These are phyloP conservation scores for Teunomyces tritomae DNA, from an alignment of 805 yeast genomes.

Conservation along the genomic window DNA sequence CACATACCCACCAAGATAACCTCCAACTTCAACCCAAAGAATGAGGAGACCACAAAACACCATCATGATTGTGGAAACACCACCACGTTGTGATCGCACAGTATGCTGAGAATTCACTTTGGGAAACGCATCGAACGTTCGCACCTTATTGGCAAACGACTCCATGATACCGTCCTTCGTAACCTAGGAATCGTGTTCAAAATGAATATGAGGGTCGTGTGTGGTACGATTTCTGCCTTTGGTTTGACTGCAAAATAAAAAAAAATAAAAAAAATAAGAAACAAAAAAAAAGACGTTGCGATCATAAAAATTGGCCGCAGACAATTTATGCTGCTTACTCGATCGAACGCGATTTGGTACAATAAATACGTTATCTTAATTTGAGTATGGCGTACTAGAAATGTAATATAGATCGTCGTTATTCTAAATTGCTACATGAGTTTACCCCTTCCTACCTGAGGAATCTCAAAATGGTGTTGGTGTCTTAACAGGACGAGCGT, in stretches of 20 bases:
- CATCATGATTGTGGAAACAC: slow-evolving; percentile 65
- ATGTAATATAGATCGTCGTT: too few species aligned
- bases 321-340: too few species aligned
- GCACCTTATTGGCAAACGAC: slow-evolving; percentile 35
- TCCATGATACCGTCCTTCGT: slow-evolving; percentile 24
- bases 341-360: too few species aligned
- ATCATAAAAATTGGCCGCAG: too few species aligned
- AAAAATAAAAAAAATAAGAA: too few species aligned
- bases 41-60: slow-evolving; percentile 62
- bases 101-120: slow-evolving; percentile 53
- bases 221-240: background rate
- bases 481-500: slow-evolving; percentile 9
- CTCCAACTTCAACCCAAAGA: slow-evolving; percentile 82
- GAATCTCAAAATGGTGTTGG: background rate
- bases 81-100: slow-evolving; percentile 75
- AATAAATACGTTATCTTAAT: too few species aligned
- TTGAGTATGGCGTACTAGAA: too few species aligned
- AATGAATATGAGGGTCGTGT: background rate
- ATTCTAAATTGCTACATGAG: background rate
- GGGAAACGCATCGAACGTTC: slow-evolving; percentile 47
- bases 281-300: too few species aligned
- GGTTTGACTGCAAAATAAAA: too few species aligned
- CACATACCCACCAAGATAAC: slow-evolving; percentile 75
- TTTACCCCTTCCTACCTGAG: background rate
- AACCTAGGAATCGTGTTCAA: background rate